Percentiles rank a stretch among this genome's conserved stretches.
Conservation (phyloP, 768 basidiomycete species). For the Mycena latifolia region DNA sequence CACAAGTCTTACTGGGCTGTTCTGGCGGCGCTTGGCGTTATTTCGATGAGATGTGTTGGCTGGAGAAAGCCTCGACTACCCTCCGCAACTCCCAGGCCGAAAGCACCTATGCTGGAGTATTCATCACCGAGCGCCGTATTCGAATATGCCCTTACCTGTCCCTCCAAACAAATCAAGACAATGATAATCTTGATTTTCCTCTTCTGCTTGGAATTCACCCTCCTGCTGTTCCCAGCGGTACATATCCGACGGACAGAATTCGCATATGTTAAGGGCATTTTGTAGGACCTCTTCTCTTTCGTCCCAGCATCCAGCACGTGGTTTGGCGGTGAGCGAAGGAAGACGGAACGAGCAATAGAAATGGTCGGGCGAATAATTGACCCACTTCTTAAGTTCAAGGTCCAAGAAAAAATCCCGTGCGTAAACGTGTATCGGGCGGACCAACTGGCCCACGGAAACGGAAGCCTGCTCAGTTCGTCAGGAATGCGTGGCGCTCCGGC, state of each 20-base stretch:
- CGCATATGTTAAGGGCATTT: slow-evolving; percentile 15
- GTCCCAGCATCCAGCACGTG: slow-evolving; percentile 15
- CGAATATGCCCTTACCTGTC: slow-evolving; percentile 36
- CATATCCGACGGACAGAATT: slow-evolving; percentile 28
- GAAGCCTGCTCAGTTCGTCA: slow-evolving; percentile 61
- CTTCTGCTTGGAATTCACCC: slow-evolving; percentile 48
- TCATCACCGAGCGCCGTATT: slow-evolving; percentile 45
- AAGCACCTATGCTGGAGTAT: slow-evolving; percentile 57
- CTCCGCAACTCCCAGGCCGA: slow-evolving; percentile 69
- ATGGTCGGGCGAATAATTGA: slow-evolving; percentile 64
- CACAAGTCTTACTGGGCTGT: slow-evolving; percentile 64
- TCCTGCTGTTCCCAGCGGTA: slow-evolving; percentile 44
- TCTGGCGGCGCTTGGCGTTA: slow-evolving; percentile 78
- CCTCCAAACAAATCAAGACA: slow-evolving; percentile 64
- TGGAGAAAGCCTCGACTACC: slow-evolving; percentile 62
- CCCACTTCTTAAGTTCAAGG: slow-evolving; percentile 56
- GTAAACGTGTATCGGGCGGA: slow-evolving; percentile 45
- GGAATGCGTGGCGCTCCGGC: slow-evolving; percentile 66
- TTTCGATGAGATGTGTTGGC: slow-evolving; percentile 77
- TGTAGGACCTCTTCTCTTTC: not conserved
- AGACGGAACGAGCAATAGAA: slow-evolving; percentile 71
- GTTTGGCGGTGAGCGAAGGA: slow-evolving; percentile 47
- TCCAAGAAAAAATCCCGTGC: slow-evolving; percentile 62
- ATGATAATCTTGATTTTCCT: slow-evolving; percentile 42
- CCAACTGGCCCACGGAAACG: slow-evolving; percentile 52